Evolutionary conservation across 2,329 filamentous ascomycete species (phyloP).

Genomic region (Nannizzia gypsea): DNA sequence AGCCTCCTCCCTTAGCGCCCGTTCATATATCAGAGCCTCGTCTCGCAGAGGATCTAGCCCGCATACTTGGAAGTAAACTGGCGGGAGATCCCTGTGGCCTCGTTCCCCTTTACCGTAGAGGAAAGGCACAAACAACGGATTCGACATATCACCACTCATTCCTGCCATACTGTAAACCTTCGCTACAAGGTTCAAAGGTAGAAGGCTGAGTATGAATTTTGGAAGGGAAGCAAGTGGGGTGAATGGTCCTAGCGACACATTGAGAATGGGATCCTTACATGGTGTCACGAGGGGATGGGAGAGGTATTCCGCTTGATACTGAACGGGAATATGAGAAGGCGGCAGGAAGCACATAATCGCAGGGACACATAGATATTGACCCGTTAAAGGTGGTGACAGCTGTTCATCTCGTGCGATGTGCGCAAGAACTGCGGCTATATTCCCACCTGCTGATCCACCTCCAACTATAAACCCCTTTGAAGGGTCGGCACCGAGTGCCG

Average conservation of each 20-base stretch:
- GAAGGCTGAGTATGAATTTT: neutral
- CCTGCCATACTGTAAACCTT: neutral
- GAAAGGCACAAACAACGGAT: neutral
- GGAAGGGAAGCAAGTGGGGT: neutral
- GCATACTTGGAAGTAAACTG: neutral
- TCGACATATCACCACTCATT: slow-evolving; percentile 2
- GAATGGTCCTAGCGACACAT: neutral
- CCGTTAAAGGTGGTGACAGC: neutral
- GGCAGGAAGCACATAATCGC: neutral
- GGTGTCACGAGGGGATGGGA: neutral
- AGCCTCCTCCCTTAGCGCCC: neutral
- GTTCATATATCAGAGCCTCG: slow-evolving; percentile 2
- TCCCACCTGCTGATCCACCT: slow-evolving; percentile 31
- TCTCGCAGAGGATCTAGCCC: slow-evolving; percentile 2
- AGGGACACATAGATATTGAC: neutral
- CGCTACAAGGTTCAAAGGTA: neutral
- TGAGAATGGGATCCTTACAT: neutral
- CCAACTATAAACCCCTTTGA: slow-evolving; percentile 25
- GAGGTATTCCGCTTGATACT: neutral
- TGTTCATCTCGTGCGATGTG: slow-evolving; percentile 28
- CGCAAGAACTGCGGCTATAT: slow-evolving; percentile 29
- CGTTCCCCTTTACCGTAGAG: neutral
- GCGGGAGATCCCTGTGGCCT: neutral
- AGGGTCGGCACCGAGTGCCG: slow-evolving; percentile 26
- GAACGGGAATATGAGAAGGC: neutral